phyloP scores from a whole-genome alignment of 1,139 yeast species.

The Kodamaea ohmeri region DNA sequence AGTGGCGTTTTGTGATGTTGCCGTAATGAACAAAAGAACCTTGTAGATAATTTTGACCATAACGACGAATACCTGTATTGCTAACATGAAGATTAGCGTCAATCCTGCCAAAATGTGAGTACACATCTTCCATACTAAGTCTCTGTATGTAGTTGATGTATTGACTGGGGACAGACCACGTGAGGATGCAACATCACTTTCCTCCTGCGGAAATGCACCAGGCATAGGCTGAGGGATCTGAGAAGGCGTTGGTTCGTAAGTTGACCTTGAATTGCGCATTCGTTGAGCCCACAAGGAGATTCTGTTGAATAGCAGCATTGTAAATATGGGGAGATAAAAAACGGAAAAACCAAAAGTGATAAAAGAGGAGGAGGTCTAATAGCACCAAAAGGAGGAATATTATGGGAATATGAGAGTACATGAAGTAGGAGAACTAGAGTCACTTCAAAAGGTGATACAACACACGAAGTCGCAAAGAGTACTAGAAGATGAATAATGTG shows the following conservation, averaged over 20 bases:
- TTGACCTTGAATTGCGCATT: slow-evolving; percentile 8
- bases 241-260: slow-evolving; percentile 12
- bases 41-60: slow-evolving; percentile 10
- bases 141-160: slow-evolving; percentile 1
- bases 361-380: no score
- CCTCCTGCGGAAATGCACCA: slow-evolving; percentile 14
- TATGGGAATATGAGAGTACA: no score
- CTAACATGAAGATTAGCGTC: slow-evolving; percentile 11
- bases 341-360: neutral
- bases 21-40: neutral
- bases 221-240: slow-evolving; percentile 11
- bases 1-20: neutral
- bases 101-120: slow-evolving; percentile 1
- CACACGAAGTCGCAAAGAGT: no score
- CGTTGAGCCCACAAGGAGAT: slow-evolving; percentile 6
- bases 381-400: no score
- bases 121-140: neutral
- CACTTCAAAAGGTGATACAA: no score
- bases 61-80: slow-evolving; percentile 32
- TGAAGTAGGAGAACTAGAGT: no score
- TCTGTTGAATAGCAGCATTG: slow-evolving; percentile 8
- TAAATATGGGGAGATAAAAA: slow-evolving; percentile 4
- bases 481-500: no score
- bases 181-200: slow-evolving; percentile 3
- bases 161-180: neutral